Percentiles rank a stretch among this genome's conserved stretches.
Conservation (phyloP, 768 basidiomycete species). For the Russula earlei region DNA sequence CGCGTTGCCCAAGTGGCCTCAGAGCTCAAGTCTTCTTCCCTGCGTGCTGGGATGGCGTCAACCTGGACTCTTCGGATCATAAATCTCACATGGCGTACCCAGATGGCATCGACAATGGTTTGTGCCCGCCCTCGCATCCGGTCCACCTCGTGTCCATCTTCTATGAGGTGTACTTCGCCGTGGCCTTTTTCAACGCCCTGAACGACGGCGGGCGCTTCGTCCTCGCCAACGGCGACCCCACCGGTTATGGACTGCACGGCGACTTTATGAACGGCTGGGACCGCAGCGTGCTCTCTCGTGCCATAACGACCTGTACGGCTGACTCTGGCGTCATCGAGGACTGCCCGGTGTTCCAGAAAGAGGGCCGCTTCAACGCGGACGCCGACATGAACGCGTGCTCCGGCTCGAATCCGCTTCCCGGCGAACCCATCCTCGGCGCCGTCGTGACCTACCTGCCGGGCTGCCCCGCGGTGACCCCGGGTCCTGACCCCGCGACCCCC, state of each 20-base stretch:
- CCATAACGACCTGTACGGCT: constrained; percentile 28
- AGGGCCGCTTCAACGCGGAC: neutral
- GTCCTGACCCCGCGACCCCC: neutral
- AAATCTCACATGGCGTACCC: constrained; percentile 32
- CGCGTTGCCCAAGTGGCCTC: constrained; percentile 24
- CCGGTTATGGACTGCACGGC: constrained; percentile 33
- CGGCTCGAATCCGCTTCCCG: neutral
- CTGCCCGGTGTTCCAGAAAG: constrained; percentile 5
- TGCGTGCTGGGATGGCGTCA: constrained; percentile 33
- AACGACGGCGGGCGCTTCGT: constrained; percentile 29
- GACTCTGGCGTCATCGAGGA: constrained; percentile 8
- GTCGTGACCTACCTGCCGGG: constrained; percentile 1
- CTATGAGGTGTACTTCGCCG: constrained; percentile 30
- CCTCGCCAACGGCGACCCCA: constrained; percentile 36
- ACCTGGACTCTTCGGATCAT: constrained; percentile 32
- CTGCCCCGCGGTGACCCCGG: constrained; percentile 6
- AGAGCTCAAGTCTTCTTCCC: constrained; percentile 28
- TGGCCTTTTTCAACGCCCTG: constrained; percentile 22
- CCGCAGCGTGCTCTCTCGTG: constrained; percentile 29
- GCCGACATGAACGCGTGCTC: neutral
- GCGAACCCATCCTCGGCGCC: neutral
- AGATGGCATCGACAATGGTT: neutral
- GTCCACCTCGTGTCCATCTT: constrained; percentile 38
- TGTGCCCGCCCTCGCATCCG: constrained; percentile 1
- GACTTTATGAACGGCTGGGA: constrained; percentile 38